These are phyloP conservation scores for Russula virescens DNA, from an alignment of 768 basidiomycete species.

Conservation along the genomic window DNA sequence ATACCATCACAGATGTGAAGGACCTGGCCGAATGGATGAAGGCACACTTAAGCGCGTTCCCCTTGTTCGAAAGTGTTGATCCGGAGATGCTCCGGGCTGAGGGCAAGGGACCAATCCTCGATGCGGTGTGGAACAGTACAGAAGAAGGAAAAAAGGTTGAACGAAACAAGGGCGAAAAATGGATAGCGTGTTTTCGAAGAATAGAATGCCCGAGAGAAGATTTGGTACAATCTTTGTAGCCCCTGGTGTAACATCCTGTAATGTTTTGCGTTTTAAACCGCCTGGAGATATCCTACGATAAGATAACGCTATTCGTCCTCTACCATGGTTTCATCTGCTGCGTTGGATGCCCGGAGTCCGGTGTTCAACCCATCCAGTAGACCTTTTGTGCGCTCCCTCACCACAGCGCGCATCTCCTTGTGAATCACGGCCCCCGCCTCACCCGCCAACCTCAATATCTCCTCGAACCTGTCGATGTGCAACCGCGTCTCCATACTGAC, in stretches of 20 bases:
- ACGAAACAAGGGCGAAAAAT: constrained; percentile 85
- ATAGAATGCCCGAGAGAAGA: constrained; percentile 31
- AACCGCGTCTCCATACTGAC: constrained; percentile 93
- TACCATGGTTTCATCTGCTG: constrained; percentile 21
- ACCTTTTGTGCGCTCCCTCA: constrained; percentile 54
- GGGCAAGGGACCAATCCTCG: constrained; percentile 72
- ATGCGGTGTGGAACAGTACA: constrained; percentile 77
- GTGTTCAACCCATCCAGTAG: constrained; percentile 60
- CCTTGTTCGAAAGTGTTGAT: constrained; percentile 75
- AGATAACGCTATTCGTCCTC: constrained; percentile 6
- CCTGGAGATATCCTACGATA: neutral
- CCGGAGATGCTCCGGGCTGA: constrained; percentile 70
- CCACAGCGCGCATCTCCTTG: constrained; percentile 73
- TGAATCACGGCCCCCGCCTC: constrained; percentile 76
- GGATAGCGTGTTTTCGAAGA: constrained; percentile 85
- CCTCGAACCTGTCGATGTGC: constrained; percentile 88
- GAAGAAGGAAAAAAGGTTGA: constrained; percentile 98
- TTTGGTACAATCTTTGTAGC: constrained; percentile 1
- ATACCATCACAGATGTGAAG: constrained; percentile 95
- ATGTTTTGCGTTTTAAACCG: too few species aligned
- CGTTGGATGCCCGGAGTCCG: constrained; percentile 29
- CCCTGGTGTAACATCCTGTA: neutral
- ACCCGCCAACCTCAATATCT: constrained; percentile 73
- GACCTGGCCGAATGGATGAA: constrained; percentile 97
- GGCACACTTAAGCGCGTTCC: constrained; percentile 78